A percentile compares a stretch with the other conserved stretches of the same genome.
These are phyloP conservation scores for Silene conica DNA, from an alignment of 148 eudicot species.

Conservation along the genomic window DNA sequence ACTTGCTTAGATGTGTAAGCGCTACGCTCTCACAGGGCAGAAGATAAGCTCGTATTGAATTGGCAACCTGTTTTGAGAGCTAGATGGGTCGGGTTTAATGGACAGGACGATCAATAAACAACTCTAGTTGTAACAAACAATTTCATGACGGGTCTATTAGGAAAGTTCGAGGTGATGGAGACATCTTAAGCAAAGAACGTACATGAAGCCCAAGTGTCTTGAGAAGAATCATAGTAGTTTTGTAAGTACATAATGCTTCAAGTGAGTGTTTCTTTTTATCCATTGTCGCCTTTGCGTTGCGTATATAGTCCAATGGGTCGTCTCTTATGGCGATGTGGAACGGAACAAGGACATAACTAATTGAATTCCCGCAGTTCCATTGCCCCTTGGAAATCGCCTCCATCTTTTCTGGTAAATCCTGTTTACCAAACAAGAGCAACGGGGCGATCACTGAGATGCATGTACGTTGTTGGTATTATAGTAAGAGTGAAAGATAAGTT, in stretches of 20 bases:
- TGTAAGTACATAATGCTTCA: slow-evolving; percentile 37
- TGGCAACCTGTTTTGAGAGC: too few relatives aligned
- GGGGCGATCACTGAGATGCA: too few relatives aligned
- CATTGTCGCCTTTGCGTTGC: slow-evolving; percentile 45
- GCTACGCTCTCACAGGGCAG: too few relatives aligned
- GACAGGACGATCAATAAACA: too few relatives aligned
- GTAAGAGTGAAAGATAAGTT: too few relatives aligned
- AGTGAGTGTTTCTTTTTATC: slow-evolving; percentile 63
- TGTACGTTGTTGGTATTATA: too few relatives aligned
- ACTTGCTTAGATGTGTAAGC: too few relatives aligned
- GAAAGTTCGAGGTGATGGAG: not conserved
- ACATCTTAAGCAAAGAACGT: not conserved
- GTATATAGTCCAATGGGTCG: slow-evolving; percentile 53
- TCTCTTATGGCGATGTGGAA: slow-evolving; percentile 37
- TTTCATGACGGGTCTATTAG: too few relatives aligned
- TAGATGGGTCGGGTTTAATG: too few relatives aligned
- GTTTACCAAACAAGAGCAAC: too few relatives aligned
- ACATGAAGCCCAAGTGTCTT: slow-evolving; percentile 42
- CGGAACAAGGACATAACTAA: slow-evolving; percentile 54
- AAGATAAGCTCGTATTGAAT: too few relatives aligned
- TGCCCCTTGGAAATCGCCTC: slow-evolving; percentile 27
- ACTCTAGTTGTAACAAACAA: too few relatives aligned
- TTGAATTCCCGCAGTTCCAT: slow-evolving; percentile 53
- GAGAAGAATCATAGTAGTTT: slow-evolving; percentile 19
- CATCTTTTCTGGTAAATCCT: slow-evolving; percentile 61